A percentile compares a stretch with the other conserved stretches of the same genome.
These are phyloP conservation scores for Mercurialis annua DNA, from an alignment of 345 rosid species.

Conservation along the genomic window DNA sequence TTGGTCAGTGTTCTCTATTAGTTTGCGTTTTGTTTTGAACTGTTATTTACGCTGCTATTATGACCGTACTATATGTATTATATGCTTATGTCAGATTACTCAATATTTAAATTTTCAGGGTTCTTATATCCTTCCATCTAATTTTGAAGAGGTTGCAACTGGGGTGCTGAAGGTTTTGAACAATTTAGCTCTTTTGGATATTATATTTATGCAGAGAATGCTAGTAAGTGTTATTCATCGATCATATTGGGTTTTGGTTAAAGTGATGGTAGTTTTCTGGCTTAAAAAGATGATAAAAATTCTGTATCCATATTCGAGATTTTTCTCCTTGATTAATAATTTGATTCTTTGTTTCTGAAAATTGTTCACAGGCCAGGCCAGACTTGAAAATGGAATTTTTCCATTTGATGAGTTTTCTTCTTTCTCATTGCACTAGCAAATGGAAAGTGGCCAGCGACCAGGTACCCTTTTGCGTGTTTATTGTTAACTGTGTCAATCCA, in stretches of 20 bases:
- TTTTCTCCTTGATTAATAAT: neutral
- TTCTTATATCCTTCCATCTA: slow-evolving; percentile 59
- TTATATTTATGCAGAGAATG: slow-evolving; percentile 54
- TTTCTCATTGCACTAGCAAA: slow-evolving; percentile 67
- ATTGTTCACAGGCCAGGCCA: slow-evolving; percentile 55
- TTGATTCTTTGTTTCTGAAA: slow-evolving; percentile 1
- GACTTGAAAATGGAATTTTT: slow-evolving; percentile 77
- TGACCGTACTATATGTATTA: neutral
- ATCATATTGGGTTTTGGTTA: slow-evolving; percentile 3
- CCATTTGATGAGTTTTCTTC: slow-evolving; percentile 73
- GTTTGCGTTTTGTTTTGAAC: neutral
- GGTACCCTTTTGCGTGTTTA: slow-evolving; percentile 30
- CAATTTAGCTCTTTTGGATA: slow-evolving; percentile 66
- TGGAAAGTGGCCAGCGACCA: slow-evolving; percentile 64
- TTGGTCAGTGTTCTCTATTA: neutral
- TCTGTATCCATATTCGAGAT: neutral
- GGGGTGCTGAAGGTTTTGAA: slow-evolving; percentile 71
- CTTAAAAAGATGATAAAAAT: neutral
- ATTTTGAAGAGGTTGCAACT: slow-evolving; percentile 74
- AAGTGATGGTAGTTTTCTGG: slow-evolving; percentile 9
- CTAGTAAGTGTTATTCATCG: slow-evolving; percentile 43
- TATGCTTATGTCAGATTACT: neutral
- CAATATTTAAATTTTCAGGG: slow-evolving; percentile 37
- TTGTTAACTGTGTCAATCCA: neutral
- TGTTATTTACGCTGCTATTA: neutral